Evolutionary conservation across 441 rosid genomes (phyloP), one percentile per base, ranked within the genome.

Genomic region (Pelargonium myrrhifolium): DNA sequence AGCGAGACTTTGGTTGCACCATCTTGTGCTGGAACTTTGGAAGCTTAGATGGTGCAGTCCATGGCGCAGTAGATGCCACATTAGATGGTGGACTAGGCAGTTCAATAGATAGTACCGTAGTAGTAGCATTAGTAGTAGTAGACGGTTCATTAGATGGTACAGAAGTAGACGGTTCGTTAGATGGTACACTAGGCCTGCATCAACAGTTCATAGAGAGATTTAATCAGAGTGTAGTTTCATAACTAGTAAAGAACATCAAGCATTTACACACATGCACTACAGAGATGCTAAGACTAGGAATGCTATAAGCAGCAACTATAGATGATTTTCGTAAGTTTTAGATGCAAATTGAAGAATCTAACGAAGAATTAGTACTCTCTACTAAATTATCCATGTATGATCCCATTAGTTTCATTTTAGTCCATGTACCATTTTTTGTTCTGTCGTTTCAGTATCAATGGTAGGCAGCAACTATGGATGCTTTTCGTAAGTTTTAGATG

Each of bases 1-100:
- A 21, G 6, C 62, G 31, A 21, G 62, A 14, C 62, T 56, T 56
- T 26, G 62, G 10, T 56, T 56, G 62, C 62, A n/a, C 62, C 31
- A 9, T 31, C 62, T 56, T 56, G 22, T 26, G 62, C 24, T 56
- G 62, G 62, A 56, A 56, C 62, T 56, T 56, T 56, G 62, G 62
- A 56, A 56, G 62, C 24, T 56, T 56, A 56, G 62, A 56, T 56
- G 62, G 62, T 56, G 24, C 24, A 12, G 10, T 56, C 12, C 14
- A 56, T 56, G 62, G 62, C 21, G 22, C 62, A 21, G 12, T 56
- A n/a, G 62, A 21, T 14, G 21, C 12, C 3, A 24, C 60, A 55
- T 18, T 55, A 4, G 55, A 15, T n/a, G 55, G 55, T 12, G 24
- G 62, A 56, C 31, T 20, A 56, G 62, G 21, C 18, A 22, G 20